Conservation (phyloP, 139 green algal species). For the Micractinium sp. region DNA sequence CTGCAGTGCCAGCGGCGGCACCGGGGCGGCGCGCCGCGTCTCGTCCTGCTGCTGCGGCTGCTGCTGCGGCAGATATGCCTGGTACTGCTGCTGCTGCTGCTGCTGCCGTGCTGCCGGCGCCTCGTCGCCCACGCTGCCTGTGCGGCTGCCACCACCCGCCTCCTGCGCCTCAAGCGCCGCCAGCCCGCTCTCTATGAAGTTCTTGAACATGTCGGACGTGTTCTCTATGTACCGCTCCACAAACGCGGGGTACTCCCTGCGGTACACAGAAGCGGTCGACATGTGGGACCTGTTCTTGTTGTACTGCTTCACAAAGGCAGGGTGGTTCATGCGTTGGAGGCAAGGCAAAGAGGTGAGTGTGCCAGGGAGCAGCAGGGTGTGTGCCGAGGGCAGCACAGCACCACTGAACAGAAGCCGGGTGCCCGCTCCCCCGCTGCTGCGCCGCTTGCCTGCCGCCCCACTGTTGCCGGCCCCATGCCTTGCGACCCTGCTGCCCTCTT, state of each 20-base stretch:
- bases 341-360: no score
- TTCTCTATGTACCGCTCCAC: conserved; percentile 41
- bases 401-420: neutral
- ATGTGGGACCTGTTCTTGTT: no score
- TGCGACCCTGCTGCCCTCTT: neutral
- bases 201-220: conserved; percentile 48
- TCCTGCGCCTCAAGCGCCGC: conserved; percentile 20
- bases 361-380: no score
- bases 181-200: conserved; percentile 40
- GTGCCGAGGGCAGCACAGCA: neutral
- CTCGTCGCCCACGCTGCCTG: neutral
- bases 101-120: neutral
- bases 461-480: neutral
- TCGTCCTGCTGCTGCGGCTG: neutral
- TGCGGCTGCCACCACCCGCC: neutral
- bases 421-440: no score
- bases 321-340: no score
- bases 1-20: conserved; percentile 28
- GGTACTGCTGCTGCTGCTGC: neutral
- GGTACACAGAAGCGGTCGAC: no score
- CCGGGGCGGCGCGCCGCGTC: neutral
- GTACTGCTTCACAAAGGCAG: no score
- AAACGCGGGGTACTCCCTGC: conserved; percentile 33
- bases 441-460: neutral
- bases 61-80: neutral